Evolutionary conservation across 108 stramenopile genomes (phyloP), one percentile per base, ranked within the genome.

Genomic region (Conticribra weissflogii): DNA sequence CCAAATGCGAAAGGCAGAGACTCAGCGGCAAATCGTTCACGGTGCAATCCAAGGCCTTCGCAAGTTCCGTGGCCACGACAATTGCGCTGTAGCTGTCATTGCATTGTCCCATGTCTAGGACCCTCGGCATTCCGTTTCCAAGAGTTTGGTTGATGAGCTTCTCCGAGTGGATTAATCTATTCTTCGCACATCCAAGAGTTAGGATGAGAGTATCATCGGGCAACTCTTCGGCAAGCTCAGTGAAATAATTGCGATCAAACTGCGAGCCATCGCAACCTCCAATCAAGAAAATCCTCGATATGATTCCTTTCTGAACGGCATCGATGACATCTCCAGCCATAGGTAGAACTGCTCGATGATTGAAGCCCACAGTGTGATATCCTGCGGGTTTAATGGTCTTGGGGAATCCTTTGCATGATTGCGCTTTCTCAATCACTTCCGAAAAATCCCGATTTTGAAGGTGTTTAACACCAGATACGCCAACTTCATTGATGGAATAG

Each of bases 21-120:
- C 56, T 60, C 23, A 93, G 63, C 0, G 93, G 93, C 61, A 94
- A 83, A 59, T 92, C 89, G 68, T 90, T 94, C 56, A 94, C 85
- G 31, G 60, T 59, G 54, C 84, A 86, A 41, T 83, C 62, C 50
- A 90, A 61, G 22, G 88, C 89, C 63, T 90, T 88, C 23, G 93
- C 90, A 21, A 94, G 84, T 78, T 88, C 93, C 1, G 81, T 79
- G 9, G 93, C 93, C 44, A 94, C 87, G 22, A 87, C 85, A 7
- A 94, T 78, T 45, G 93, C 93, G 25, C 85, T 81, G 65, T 89
- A 94, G 1, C 82, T 54, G 67, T 94, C 93, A 51, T 94, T 94
- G 71, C 93, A 91, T 63, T 94, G 93, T 31, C 93, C 93, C 88
- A 92, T 89, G 74, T 94, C 93, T 45, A 94, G 65, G 1, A 94